A percentile compares a stretch with the other conserved stretches of the same genome.
Evolutionary conservation across 306 rosid genomes (phyloP).

Genomic region (Argentina anserina): DNA sequence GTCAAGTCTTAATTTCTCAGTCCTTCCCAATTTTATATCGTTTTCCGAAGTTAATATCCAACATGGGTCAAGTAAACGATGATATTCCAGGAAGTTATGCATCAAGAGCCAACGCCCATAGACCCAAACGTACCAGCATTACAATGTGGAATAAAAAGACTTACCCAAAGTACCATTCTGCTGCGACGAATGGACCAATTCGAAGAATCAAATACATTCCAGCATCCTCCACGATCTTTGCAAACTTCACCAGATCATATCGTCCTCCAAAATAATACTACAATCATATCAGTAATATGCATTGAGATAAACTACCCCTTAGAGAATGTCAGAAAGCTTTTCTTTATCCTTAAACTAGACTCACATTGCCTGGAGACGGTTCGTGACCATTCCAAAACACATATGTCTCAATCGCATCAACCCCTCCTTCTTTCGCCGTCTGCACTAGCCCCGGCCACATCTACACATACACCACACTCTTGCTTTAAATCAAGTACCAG

Average conservation of each 20-base stretch:
- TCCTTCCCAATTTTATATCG: constrained; percentile 3
- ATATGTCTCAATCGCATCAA: constrained; percentile 80
- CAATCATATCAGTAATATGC: not conserved
- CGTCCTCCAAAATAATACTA: constrained; percentile 54
- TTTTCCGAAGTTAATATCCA: not conserved
- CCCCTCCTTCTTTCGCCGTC: constrained; percentile 85
- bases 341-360: constrained; percentile 13
- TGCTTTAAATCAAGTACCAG: not conserved
- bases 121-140: not conserved
- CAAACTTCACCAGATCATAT: constrained; percentile 56
- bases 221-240: constrained; percentile 43
- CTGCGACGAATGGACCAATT: constrained; percentile 56
- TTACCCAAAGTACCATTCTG: constrained; percentile 57
- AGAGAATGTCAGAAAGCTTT: not conserved
- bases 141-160: not conserved
- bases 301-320: not conserved
- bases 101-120: constrained; percentile 1
- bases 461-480: constrained; percentile 37
- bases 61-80: not conserved
- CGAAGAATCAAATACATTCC: constrained; percentile 52
- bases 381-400: constrained; percentile 98
- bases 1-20: constrained; percentile 2
- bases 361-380: constrained; percentile 81
- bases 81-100: not conserved
- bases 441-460: constrained; percentile 92